Evolutionary conservation across 805 yeast species (phyloP).

Genomic region (Wickerhamiella kurtzmanii): DNA sequence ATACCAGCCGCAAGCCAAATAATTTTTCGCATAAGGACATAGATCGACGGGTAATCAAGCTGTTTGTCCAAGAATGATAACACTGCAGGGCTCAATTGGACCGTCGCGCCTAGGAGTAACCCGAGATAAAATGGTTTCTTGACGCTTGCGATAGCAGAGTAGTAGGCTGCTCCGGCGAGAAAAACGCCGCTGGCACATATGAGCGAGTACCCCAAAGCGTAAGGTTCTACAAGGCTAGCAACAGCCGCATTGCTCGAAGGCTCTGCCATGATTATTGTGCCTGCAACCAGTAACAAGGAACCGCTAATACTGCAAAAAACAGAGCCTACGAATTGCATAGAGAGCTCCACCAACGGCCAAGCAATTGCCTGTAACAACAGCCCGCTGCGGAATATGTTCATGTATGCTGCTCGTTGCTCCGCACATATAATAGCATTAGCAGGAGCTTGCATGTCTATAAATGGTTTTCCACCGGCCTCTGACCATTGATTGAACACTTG

Average conservation of each 20-base stretch:
- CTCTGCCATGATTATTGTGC: constrained; percentile 13
- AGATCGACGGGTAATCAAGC: not conserved
- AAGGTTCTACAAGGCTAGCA: constrained; percentile 14
- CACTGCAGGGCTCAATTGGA: constrained; percentile 10
- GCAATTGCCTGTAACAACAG: constrained; percentile 12
- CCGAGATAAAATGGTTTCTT: constrained; percentile 2
- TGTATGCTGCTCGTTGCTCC: constrained; percentile 14
- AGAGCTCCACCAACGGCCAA: constrained; percentile 8
- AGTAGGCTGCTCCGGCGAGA: constrained; percentile 6
- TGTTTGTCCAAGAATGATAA: constrained; percentile 2
- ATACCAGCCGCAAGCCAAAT: constrained; percentile 8
- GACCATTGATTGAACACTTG: constrained; percentile 3
- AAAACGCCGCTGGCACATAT: constrained; percentile 15
- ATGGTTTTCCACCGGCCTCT: not conserved
- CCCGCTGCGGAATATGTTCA: constrained; percentile 7
- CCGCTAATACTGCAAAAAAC: constrained; percentile 13
- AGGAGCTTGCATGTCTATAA: not conserved
- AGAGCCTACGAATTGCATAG: constrained; percentile 13
- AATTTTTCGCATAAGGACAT: constrained; percentile 5
- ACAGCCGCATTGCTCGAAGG: not conserved
- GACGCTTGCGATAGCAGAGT: constrained; percentile 3
- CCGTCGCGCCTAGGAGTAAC: not conserved
- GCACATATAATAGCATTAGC: constrained; percentile 7
- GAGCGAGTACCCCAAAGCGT: constrained; percentile 13
- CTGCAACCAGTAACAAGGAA: constrained; percentile 15